Percentiles rank a stretch among this genome's conserved stretches.
Conservation (phyloP, 78 protist species). For the Capsaspora owczarzaki region DNA sequence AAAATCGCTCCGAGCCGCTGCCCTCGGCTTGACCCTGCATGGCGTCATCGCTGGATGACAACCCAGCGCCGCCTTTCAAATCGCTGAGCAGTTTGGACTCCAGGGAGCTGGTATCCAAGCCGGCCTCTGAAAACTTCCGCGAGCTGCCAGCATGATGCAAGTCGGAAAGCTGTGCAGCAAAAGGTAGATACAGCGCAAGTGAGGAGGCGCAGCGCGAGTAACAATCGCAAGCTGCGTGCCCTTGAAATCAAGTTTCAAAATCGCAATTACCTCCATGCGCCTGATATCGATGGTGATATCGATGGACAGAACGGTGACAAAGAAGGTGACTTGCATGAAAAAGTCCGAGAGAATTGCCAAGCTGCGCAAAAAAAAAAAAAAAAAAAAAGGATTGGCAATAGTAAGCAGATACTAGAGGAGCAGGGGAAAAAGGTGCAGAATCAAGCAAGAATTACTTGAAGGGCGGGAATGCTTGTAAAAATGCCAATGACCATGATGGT, state of each 20-base stretch:
- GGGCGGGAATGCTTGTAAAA: background rate
- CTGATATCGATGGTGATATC: constrained; percentile 25
- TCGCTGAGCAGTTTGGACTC: no score
- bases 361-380: background rate
- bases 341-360: background rate
- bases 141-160: no score
- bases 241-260: background rate
- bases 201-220: no score
- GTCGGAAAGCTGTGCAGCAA: no score
- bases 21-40: no score
- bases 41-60: no score
- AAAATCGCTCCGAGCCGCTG: no score
- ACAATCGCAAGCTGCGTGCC: no score
- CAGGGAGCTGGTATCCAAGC: no score
- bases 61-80: no score
- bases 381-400: background rate
- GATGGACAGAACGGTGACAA: constrained; percentile 18
- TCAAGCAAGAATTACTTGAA: background rate
- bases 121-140: no score
- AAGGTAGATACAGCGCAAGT: no score
- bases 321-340: constrained; percentile 9
- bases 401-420: background rate
- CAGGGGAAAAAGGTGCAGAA: background rate
- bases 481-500: background rate
- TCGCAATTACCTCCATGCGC: constrained; percentile 1